Evolutionary conservation across 2,329 filamentous ascomycete species (phyloP).

Genomic region (Aspergillus latus): DNA sequence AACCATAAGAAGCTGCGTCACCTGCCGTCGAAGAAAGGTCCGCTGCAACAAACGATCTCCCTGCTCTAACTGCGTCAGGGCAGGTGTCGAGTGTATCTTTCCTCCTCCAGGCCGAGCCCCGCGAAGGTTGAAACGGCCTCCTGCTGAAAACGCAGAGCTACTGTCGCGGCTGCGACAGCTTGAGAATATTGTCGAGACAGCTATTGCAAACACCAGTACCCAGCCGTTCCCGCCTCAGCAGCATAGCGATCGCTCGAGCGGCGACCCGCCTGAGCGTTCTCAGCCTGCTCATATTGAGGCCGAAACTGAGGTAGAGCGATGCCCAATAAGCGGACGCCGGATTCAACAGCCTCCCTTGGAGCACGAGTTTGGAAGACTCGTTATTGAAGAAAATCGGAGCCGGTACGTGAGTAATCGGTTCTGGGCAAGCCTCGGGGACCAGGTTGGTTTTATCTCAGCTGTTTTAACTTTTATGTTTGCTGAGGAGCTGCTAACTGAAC

Average conservation of each 20-base stretch:
- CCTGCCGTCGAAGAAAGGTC: slow-evolving; percentile 16
- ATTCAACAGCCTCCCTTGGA: slow-evolving; percentile 32
- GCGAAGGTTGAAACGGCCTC: slow-evolving; percentile 15
- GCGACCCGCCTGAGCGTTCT: neutral
- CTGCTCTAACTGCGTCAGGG: neutral
- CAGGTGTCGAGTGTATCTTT: neutral
- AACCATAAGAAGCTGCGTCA: slow-evolving; percentile 47
- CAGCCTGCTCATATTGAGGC: neutral
- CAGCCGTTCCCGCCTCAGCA: slow-evolving; percentile 16
- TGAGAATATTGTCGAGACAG: neutral
- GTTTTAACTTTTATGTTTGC: neutral
- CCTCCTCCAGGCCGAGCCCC: neutral
- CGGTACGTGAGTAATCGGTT: slow-evolving; percentile 63
- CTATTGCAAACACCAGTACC: neutral
- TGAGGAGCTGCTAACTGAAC: neutral
- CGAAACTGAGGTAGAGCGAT: slow-evolving; percentile 12
- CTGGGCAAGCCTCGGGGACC: slow-evolving; percentile 61
- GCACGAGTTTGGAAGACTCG: slow-evolving; percentile 56
- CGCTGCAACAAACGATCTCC: neutral
- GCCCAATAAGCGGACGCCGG: slow-evolving; percentile 1
- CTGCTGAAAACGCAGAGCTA: slow-evolving; percentile 15
- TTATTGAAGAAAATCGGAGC: slow-evolving; percentile 60
- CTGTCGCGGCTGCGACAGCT: neutral
- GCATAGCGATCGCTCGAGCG: slow-evolving; percentile 2
- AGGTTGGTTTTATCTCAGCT: slow-evolving; percentile 41